A percentile compares a stretch with the other conserved stretches of the same genome.
These are phyloP conservation scores for Pelargonium fulgidum DNA, from an alignment of 441 rosid species.

Conservation along the genomic window DNA sequence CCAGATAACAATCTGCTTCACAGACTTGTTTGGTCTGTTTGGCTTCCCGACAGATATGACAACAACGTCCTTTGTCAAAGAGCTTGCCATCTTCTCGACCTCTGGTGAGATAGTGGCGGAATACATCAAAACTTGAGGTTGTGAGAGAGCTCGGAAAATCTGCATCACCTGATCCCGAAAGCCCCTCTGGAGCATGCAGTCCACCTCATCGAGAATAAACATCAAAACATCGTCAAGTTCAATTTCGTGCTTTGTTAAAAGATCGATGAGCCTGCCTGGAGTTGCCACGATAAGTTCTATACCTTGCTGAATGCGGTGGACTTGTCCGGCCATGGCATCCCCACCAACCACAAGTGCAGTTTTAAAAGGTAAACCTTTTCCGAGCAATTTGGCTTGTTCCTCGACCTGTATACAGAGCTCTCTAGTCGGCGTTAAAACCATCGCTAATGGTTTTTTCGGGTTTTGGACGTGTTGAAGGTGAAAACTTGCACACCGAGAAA, in stretches of 20 bases:
- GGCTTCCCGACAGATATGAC: constrained; percentile 55
- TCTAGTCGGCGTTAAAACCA: constrained; percentile 80
- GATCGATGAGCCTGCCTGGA: constrained; percentile 83
- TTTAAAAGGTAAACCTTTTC: constrained; percentile 81
- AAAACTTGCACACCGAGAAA: constrained; percentile 48
- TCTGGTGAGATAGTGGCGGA: constrained; percentile 71
- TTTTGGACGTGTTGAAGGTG: constrained; percentile 27
- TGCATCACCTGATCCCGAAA: constrained; percentile 87
- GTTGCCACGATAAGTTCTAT: constrained; percentile 76
- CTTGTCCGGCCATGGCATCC: constrained; percentile 66
- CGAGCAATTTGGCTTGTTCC: constrained; percentile 79
- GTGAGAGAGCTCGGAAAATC: constrained; percentile 59
- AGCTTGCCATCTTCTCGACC: constrained; percentile 57
- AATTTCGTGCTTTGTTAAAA: constrained; percentile 55
- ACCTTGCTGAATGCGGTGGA: constrained; percentile 73
- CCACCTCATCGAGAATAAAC: constrained; percentile 80
- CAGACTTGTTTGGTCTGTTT: constrained; percentile 55
- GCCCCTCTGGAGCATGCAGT: constrained; percentile 86
- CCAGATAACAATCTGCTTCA: constrained; percentile 78
- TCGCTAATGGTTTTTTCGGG: constrained; percentile 45
- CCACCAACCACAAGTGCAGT: constrained; percentile 92
- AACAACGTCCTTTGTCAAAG: constrained; percentile 40
- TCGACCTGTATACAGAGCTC: constrained; percentile 85
- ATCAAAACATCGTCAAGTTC: constrained; percentile 40
- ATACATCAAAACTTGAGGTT: constrained; percentile 75